Evolutionary conservation across 352 stramenopile genomes (phyloP).

Genomic region (Pythium phragmitis): DNA sequence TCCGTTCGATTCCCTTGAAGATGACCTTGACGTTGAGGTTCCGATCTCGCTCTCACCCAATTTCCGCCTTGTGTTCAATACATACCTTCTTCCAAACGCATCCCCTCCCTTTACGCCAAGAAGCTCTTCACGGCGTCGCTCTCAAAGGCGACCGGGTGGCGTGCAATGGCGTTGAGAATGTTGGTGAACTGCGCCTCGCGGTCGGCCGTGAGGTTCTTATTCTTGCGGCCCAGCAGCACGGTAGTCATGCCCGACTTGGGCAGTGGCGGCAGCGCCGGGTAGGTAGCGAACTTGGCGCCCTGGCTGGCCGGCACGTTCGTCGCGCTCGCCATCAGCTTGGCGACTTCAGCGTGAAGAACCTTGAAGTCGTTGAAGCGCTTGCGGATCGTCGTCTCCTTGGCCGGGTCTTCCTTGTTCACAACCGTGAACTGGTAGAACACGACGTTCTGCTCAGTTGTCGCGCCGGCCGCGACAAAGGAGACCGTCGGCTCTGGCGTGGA

Average conservation of each 20-base stretch:
- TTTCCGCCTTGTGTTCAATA: constrained; percentile 10
- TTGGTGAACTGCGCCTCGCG: constrained; percentile 57
- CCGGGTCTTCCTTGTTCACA: constrained; percentile 39
- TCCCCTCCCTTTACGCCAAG: constrained; percentile 30
- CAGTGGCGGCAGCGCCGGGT: constrained; percentile 57
- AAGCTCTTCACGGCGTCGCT: constrained; percentile 52
- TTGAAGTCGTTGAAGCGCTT: constrained; percentile 85
- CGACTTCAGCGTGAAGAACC: constrained; percentile 45
- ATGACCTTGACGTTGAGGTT: not conserved
- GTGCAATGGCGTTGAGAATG: constrained; percentile 63
- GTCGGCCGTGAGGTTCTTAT: constrained; percentile 53
- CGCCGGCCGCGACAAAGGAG: constrained; percentile 41
- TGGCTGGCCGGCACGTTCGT: constrained; percentile 46
- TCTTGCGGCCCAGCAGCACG: constrained; percentile 44
- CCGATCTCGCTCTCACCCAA: not conserved
- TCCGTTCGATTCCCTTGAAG: no score
- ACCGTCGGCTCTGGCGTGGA: constrained; percentile 32
- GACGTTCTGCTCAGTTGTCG: constrained; percentile 50
- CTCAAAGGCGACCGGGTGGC: constrained; percentile 48
- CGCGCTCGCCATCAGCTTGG: constrained; percentile 56
- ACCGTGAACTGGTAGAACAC: constrained; percentile 66
- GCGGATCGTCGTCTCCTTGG: constrained; percentile 43
- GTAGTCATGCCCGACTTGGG: constrained; percentile 42
- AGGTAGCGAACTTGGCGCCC: constrained; percentile 54
- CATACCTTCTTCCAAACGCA: constrained; percentile 7